Conservation (phyloP, 352 stramenopile species). For the Pythium dissotocum region DNA sequence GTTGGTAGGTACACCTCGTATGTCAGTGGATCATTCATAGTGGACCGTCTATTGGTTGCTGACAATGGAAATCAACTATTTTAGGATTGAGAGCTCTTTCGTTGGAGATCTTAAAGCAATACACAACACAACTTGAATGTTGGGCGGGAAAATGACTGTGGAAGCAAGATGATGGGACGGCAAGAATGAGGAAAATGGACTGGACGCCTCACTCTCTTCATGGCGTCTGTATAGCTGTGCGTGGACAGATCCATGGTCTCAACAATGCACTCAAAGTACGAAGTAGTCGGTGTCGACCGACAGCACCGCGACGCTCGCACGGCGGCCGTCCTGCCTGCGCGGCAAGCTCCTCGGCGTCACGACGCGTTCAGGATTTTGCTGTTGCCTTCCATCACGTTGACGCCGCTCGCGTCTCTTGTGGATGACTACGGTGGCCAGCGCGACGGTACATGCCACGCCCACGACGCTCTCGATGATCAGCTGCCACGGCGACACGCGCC, state of each 20-base stretch:
- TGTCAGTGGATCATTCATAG: not conserved
- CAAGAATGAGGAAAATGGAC: not conserved
- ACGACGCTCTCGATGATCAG: slow-evolving; percentile 19
- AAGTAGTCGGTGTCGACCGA: slow-evolving; percentile 20
- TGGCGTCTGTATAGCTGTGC: not conserved
- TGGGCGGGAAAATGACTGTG: not conserved
- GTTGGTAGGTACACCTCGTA: not conserved
- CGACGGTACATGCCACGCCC: slow-evolving; percentile 14
- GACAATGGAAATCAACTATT: too few relatives aligned
- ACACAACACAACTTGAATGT: not conserved
- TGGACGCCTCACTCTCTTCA: not conserved
- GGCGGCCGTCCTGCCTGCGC: not conserved
- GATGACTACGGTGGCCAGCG: slow-evolving; percentile 10
- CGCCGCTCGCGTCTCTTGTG: slow-evolving; percentile 7
- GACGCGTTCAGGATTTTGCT: not conserved
- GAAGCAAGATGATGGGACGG: not conserved
- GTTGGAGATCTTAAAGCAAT: not conserved
- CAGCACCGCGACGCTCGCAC: slow-evolving; percentile 16
- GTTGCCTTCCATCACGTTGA: not conserved
- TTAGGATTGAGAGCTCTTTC: not conserved
- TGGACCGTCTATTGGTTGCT: too few relatives aligned
- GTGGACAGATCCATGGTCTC: not conserved
- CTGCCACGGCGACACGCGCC: not conserved
- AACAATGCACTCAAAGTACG: slow-evolving; percentile 7
- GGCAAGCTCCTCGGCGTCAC: slow-evolving; percentile 12